These are phyloP conservation scores for Bondarzewia mesenterica DNA, from an alignment of 1,284 basidiomycete species.

Conservation along the genomic window DNA sequence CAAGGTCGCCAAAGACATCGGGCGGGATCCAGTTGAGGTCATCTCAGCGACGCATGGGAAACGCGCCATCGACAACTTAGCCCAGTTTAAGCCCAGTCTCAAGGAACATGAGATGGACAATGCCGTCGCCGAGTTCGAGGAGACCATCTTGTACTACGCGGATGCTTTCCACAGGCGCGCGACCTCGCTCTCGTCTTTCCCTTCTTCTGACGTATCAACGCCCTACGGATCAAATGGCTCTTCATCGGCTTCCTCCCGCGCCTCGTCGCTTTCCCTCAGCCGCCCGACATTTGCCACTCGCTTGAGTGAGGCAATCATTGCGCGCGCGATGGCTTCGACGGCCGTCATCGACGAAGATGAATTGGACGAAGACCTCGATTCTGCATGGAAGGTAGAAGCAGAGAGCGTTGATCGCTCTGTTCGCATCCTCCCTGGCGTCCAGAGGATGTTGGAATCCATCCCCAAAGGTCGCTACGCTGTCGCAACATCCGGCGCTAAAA, in stretches of 20 bases:
- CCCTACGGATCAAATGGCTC: not conserved
- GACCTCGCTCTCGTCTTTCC: slow-evolving; percentile 30
- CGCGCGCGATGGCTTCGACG: not conserved
- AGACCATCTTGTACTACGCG: slow-evolving; percentile 64
- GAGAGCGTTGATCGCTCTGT: slow-evolving; percentile 59
- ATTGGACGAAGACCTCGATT: slow-evolving; percentile 29
- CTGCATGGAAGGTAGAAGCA: slow-evolving; percentile 55
- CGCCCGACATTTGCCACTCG: slow-evolving; percentile 44
- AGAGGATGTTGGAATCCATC: slow-evolving; percentile 58
- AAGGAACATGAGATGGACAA: slow-evolving; percentile 56
- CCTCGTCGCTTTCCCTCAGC: slow-evolving; percentile 14
- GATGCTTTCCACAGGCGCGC: slow-evolving; percentile 51
- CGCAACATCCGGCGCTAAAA: slow-evolving; percentile 71
- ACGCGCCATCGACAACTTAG: slow-evolving; percentile 46
- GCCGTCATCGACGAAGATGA: slow-evolving; percentile 28
- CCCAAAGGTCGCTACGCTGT: slow-evolving; percentile 65
- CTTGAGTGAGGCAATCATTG: slow-evolving; percentile 35
- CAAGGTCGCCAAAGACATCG: slow-evolving; percentile 63
- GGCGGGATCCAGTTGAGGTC: slow-evolving; percentile 55
- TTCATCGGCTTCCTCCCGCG: not conserved
- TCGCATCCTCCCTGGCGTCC: slow-evolving; percentile 68
- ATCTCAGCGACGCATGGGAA: slow-evolving; percentile 74
- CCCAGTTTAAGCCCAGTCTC: slow-evolving; percentile 31
- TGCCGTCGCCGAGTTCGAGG: slow-evolving; percentile 63
- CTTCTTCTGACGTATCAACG: slow-evolving; percentile 31